Conservation (phyloP, 169 alveolate genomes). For the Besnoitia besnoiti region DNA sequence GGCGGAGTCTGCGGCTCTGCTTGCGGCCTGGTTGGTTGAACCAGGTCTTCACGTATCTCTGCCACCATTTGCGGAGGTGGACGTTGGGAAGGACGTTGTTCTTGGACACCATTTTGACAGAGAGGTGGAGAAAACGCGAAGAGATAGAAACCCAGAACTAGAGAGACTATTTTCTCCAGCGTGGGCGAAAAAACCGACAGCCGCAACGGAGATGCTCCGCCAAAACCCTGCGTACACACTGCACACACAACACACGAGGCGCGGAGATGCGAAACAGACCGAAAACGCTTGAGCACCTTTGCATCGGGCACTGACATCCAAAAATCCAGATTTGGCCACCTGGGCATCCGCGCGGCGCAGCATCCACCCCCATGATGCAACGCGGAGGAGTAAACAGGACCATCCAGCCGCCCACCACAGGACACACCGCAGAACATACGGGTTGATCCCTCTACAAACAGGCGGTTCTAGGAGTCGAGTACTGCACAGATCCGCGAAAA, state of each 20-base stretch:
- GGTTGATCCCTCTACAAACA: no score
- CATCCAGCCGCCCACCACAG: no score
- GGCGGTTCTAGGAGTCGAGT: no score
- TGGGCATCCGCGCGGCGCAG: no score
- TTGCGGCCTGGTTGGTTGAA: slow-evolving; percentile 98
- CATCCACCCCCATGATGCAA: no score
- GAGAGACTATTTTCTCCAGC: background rate
- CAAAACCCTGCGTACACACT: background rate
- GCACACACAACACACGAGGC: background rate
- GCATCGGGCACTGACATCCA: no score
- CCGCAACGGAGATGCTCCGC: slow-evolving; percentile 4
- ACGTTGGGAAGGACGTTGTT: slow-evolving; percentile 97
- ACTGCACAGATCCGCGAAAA: no score
- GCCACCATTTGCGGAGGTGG: slow-evolving; percentile 98
- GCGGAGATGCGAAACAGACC: no score
- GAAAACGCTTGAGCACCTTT: no score
- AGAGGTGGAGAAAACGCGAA: background rate
- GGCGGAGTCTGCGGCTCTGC: slow-evolving; percentile 89
- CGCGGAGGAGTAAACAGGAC: no score
- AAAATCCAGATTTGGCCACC: no score
- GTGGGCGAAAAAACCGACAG: background rate
- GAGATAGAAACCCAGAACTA: background rate
- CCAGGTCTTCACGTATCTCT: slow-evolving; percentile 96
- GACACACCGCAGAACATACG: no score
- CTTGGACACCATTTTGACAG: slow-evolving; percentile 87